phyloP scores from a whole-genome alignment of 345 rosid genomes.

The Clausena lansium region DNA sequence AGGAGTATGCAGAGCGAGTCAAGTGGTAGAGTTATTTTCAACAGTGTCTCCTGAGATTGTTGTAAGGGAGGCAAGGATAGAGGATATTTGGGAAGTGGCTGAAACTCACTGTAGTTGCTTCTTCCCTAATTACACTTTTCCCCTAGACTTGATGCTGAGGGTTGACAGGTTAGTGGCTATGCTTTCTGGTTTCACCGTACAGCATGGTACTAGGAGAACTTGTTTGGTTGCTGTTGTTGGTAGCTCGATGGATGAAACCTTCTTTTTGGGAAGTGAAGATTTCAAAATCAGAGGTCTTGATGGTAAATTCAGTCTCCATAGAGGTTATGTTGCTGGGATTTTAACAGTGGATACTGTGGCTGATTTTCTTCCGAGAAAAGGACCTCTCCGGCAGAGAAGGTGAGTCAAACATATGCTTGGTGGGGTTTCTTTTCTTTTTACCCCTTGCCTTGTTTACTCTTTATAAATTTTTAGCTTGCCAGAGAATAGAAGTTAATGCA shows the following conservation, averaged over 20 bases:
- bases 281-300: constrained; percentile 72
- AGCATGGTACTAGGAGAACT: constrained; percentile 64
- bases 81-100: constrained; percentile 96
- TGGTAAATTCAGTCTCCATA: constrained; percentile 58
- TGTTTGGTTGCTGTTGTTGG: constrained; percentile 84
- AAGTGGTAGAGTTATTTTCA: constrained; percentile 66
- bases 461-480: neutral
- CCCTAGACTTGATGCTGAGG: constrained; percentile 72
- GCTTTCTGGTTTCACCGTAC: constrained; percentile 72
- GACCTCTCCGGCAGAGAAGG: constrained; percentile 77
- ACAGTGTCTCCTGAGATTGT: constrained; percentile 71
- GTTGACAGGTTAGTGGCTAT: constrained; percentile 74
- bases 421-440: neutral
- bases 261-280: constrained; percentile 58
- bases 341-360: constrained; percentile 85
- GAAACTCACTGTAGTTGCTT: constrained; percentile 96
- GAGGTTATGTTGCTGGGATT: constrained; percentile 84
- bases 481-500: neutral
- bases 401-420: constrained; percentile 21
- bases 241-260: constrained; percentile 48
- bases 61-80: constrained; percentile 90
- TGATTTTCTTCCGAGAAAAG: constrained; percentile 87
- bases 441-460: neutral
- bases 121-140: constrained; percentile 84
- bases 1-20: constrained; percentile 84